phyloP scores from a whole-genome alignment of 108 stramenopile species.

The Cylindrotheca closterium region DNA sequence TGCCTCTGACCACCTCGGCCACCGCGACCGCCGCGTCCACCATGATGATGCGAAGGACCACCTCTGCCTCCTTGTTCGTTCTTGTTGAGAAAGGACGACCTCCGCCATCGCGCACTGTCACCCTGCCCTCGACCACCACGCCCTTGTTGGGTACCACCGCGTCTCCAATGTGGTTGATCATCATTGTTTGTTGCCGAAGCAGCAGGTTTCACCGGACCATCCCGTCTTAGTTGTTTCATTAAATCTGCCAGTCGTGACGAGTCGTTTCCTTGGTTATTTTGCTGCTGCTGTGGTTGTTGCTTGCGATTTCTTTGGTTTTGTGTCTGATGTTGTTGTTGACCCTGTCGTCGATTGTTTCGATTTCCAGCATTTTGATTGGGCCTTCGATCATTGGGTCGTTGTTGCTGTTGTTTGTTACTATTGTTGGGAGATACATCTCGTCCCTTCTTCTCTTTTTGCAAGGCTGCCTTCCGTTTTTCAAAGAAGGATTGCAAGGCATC shows the following conservation, averaged over 20 bases:
- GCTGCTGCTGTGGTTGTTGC: background rate
- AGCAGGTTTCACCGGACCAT: background rate
- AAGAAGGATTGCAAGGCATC: constrained; percentile 10
- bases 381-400: constrained; percentile 1
- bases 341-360: constrained; percentile 2
- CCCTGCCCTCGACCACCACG: no score
- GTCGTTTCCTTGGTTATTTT: background rate
- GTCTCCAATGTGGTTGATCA: background rate
- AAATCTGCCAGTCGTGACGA: constrained; percentile 3
- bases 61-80: background rate
- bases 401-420: background rate
- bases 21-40: background rate
- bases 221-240: background rate
- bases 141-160: background rate
- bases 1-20: background rate
- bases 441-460: constrained; percentile 6
- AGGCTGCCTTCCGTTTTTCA: constrained; percentile 15
- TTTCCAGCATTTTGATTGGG: background rate
- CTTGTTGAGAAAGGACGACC: background rate
- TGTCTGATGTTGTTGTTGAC: constrained; percentile 7
- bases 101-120: background rate
- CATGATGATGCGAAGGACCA: background rate
- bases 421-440: background rate
- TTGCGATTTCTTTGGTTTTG: background rate
- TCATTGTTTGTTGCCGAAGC: background rate